Evolutionary conservation across 1,139 yeast species (phyloP).

Genomic region (Suzukiozyma palmioleophila): DNA sequence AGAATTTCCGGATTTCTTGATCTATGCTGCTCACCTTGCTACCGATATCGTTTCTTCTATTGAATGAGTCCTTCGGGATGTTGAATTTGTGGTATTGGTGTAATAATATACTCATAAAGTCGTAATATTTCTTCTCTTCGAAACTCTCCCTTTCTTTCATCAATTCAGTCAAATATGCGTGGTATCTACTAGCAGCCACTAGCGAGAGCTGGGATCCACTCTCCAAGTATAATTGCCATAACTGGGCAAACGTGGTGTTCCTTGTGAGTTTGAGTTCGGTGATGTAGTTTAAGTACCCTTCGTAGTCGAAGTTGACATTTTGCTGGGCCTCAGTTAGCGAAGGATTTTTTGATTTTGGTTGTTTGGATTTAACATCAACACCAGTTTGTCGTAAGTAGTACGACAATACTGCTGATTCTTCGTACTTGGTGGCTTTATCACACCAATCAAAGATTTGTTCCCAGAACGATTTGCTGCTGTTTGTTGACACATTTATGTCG

Average conservation of each 20-base stretch:
- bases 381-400: conserved; percentile 21
- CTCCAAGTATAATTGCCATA: conserved; percentile 32
- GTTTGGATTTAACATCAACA: conserved; percentile 6
- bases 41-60: conserved; percentile 14
- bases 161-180: conserved; percentile 19
- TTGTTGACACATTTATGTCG: conserved; percentile 17
- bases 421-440: conserved; percentile 25
- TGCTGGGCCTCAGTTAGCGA: conserved; percentile 23
- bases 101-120: conserved; percentile 19
- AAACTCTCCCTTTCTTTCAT: conserved; percentile 9
- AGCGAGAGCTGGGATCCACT: conserved; percentile 23
- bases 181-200: conserved; percentile 21
- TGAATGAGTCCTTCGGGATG: conserved; percentile 24
- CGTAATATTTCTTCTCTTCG: conserved; percentile 19
- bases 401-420: conserved; percentile 23
- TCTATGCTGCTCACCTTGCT: conserved; percentile 14
- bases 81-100: conserved; percentile 18
- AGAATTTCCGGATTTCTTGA: conserved; percentile 19
- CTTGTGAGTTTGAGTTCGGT: conserved; percentile 25
- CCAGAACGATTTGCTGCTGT: conserved; percentile 28
- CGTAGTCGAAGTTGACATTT: conserved; percentile 38
- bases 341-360: not conserved
- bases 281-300: conserved; percentile 29
- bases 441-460: conserved; percentile 35
- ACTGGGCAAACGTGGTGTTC: conserved; percentile 21